A percentile compares a stretch with the other conserved stretches of the same genome.
Conservation (phyloP, 1,139 yeast genomes). For the Pichia sp. region DNA sequence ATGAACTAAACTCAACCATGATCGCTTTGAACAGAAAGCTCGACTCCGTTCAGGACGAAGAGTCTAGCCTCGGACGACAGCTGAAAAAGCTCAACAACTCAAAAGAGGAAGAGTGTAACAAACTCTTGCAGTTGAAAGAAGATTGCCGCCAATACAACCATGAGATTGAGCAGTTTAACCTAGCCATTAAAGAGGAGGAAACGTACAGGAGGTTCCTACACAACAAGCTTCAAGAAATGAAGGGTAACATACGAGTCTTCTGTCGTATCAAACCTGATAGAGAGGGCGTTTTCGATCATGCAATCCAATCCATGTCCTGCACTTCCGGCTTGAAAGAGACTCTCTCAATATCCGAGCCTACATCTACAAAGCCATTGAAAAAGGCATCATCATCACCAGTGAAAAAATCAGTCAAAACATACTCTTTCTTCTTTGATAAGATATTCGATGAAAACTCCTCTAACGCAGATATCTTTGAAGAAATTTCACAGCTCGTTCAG, state of each 20-base stretch:
- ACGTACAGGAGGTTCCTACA: constrained; percentile 62
- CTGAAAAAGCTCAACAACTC: constrained; percentile 9
- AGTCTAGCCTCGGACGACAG: constrained; percentile 13
- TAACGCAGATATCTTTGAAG: constrained; percentile 71
- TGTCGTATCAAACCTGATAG: constrained; percentile 71
- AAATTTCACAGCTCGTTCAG: constrained; percentile 81
- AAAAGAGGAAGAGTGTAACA: constrained; percentile 14
- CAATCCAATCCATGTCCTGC: constrained; percentile 23
- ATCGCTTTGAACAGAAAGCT: neutral
- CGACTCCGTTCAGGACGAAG: constrained; percentile 18
- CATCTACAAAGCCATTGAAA: neutral
- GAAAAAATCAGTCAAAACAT: constrained; percentile 21
- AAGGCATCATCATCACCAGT: neutral
- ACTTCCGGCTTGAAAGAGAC: constrained; percentile 50
- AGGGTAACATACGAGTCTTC: constrained; percentile 89
- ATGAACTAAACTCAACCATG: neutral
- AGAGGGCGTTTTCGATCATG: constrained; percentile 16
- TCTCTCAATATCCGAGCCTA: constrained; percentile 34
- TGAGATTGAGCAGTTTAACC: constrained; percentile 1
- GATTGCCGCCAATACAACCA: constrained; percentile 6
- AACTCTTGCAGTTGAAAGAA: constrained; percentile 12
- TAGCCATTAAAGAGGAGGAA: constrained; percentile 38
- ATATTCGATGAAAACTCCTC: constrained; percentile 55
- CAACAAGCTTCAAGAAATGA: constrained; percentile 73
- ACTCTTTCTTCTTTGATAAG: constrained; percentile 69